Evolutionary conservation across 495 filamentous ascomycete genomes (phyloP).

Genomic region (Neurospora sp.): DNA sequence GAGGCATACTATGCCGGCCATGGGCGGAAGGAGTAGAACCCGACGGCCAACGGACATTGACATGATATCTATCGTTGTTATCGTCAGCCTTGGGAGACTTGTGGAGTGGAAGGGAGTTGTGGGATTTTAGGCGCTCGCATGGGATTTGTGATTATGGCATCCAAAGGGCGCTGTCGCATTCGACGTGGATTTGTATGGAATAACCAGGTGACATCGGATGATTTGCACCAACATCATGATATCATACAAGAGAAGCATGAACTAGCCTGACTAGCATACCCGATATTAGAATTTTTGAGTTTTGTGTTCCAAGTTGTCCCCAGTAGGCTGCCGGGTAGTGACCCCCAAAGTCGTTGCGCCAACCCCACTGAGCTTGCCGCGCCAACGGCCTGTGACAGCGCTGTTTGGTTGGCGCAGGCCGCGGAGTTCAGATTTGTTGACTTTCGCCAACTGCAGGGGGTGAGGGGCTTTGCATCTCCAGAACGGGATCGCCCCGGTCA

Average conservation of each 20-base stretch:
- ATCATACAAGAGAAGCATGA: not conserved
- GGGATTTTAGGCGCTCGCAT: not conserved
- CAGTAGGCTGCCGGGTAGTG: not conserved
- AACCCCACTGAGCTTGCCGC: not conserved
- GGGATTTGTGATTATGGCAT: not conserved
- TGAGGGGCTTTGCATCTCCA: not conserved
- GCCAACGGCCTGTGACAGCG: not conserved
- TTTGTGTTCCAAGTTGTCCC: not conserved
- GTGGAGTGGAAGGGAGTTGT: not conserved
- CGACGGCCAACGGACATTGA: not conserved
- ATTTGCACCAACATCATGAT: not conserved
- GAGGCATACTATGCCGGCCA: conserved; percentile 31
- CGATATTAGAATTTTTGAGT: not conserved
- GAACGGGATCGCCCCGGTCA: not conserved
- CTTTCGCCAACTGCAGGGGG: not conserved
- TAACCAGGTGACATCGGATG: not conserved
- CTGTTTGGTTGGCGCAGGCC: not conserved
- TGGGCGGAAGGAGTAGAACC: conserved; percentile 9
- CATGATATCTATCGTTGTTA: not conserved
- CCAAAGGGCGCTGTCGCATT: not conserved
- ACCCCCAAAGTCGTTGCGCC: not conserved
- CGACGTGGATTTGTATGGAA: not conserved
- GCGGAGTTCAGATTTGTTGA: not conserved
- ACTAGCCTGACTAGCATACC: not conserved
- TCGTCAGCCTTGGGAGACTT: not conserved